These are phyloP conservation scores for Silybum marianum DNA, from an alignment of 129 eudicot genomes.

Conservation along the genomic window DNA sequence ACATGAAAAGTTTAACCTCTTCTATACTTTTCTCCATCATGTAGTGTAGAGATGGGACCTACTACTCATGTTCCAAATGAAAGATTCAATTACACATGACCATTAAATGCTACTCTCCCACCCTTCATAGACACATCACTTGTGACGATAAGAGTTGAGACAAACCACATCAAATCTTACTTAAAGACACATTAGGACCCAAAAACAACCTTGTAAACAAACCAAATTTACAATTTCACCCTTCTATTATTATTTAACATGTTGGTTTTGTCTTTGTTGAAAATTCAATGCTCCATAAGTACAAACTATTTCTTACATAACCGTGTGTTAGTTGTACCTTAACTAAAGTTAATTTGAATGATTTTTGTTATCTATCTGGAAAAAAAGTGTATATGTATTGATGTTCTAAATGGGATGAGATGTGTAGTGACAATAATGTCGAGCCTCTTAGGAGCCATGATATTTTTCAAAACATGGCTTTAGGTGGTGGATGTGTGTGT, in stretches of 20 bases:
- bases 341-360: not conserved
- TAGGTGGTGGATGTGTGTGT: not conserved
- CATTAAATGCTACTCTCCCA: constrained; percentile 17
- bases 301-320: not conserved
- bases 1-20: constrained; percentile 12
- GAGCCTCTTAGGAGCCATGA: not conserved
- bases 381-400: not conserved
- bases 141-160: constrained; percentile 20
- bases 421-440: not conserved
- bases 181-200: constrained; percentile 1
- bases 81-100: constrained; percentile 29
- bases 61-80: constrained; percentile 25
- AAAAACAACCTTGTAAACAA: not conserved
- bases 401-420: not conserved
- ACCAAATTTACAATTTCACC: constrained; percentile 1
- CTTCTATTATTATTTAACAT: constrained; percentile 2
- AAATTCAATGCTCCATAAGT: not conserved
- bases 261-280: constrained; percentile 15
- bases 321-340: not conserved
- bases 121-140: constrained; percentile 18
- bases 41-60: constrained; percentile 9
- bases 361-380: not conserved
- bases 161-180: constrained; percentile 29
- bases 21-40: constrained; percentile 20
- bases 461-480: not conserved